Evolutionary conservation across 2,329 filamentous ascomycete genomes (phyloP).

Genomic region (Epichloe sylvatica): DNA sequence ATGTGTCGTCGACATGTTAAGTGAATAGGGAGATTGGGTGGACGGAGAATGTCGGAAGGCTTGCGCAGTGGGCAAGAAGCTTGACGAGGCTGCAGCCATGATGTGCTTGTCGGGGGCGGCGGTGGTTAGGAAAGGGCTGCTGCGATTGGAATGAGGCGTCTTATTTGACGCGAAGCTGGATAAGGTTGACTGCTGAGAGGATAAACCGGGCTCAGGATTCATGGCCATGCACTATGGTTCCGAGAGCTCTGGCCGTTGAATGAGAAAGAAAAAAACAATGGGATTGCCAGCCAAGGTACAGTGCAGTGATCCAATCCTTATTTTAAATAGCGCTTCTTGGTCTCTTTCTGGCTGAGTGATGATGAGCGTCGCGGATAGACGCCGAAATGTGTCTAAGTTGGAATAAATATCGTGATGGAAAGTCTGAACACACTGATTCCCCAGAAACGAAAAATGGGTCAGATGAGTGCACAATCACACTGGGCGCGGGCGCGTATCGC

Average conservation of each 20-base stretch:
- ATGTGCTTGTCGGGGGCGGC: constrained; percentile 15
- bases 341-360: neutral
- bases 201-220: constrained; percentile 13
- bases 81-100: constrained; percentile 28
- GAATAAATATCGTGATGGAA: too few relatives aligned
- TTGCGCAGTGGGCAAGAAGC: constrained; percentile 27
- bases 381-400: neutral
- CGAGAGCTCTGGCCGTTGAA: neutral
- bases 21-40: constrained; percentile 20
- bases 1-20: constrained; percentile 18
- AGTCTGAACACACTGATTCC: neutral
- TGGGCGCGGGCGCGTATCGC: neutral
- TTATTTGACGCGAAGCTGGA: constrained; percentile 14
- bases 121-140: constrained; percentile 18
- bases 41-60: constrained; percentile 22
- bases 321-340: neutral
- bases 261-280: neutral
- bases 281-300: too few relatives aligned
- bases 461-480: neutral
- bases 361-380: neutral
- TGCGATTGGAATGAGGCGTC: constrained; percentile 16
- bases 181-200: constrained; percentile 11
- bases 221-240: constrained; percentile 14
- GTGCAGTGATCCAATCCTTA: neutral
- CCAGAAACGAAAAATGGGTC: neutral